A percentile compares a stretch with the other conserved stretches of the same genome.
These are phyloP conservation scores for Amanita exitialis DNA, from an alignment of 768 basidiomycete species.

Conservation along the genomic window DNA sequence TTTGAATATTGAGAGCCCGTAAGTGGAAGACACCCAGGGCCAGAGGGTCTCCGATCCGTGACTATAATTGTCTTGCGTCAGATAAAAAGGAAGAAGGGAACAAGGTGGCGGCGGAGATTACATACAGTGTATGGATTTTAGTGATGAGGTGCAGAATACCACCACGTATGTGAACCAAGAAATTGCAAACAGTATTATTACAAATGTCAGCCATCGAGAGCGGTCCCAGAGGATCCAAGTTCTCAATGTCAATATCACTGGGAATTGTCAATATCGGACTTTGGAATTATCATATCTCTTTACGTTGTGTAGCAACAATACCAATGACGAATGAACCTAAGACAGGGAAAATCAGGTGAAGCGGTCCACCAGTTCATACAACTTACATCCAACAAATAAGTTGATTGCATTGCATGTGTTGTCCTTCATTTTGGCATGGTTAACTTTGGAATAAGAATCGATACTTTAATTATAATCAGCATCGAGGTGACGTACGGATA, in stretches of 20 bases:
- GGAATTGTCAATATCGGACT: not conserved
- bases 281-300: not conserved
- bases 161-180: not conserved
- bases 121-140: constrained; percentile 1
- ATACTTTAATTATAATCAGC: not conserved
- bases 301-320: not conserved
- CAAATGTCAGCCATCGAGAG: not conserved
- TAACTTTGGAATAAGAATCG: not conserved
- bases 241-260: constrained; percentile 3
- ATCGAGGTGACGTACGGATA: constrained; percentile 9
- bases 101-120: not conserved
- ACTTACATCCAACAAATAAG: not conserved
- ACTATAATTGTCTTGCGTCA: not conserved
- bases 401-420: not conserved
- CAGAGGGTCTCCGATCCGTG: not conserved
- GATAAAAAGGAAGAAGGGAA: not conserved
- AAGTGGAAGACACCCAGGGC: not conserved
- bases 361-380: not conserved
- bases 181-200: not conserved
- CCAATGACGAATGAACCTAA: not conserved
- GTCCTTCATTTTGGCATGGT: not conserved
- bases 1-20: not conserved
- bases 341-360: not conserved
- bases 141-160: not conserved
- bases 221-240: not conserved